phyloP scores from a whole-genome alignment of 768 basidiomycete species.

The Lactarius indigo region DNA sequence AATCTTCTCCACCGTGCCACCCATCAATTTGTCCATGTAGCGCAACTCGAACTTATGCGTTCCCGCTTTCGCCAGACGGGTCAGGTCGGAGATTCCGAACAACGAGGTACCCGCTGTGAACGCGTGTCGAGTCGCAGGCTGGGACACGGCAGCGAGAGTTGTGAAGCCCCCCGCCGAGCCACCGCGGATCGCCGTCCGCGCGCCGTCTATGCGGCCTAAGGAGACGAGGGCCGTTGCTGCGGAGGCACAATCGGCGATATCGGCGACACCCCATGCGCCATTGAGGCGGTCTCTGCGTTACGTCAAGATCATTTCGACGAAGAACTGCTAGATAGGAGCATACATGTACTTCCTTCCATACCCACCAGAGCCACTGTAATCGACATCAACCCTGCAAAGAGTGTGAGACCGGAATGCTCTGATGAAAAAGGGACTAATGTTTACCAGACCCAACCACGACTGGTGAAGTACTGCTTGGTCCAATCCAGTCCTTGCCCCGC shows the following conservation, averaged over 20 bases:
- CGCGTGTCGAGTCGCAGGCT: slow-evolving; percentile 35
- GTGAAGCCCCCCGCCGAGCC: slow-evolving; percentile 75
- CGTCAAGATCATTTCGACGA: background rate
- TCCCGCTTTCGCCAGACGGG: slow-evolving; percentile 45
- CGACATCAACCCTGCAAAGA: slow-evolving; percentile 59
- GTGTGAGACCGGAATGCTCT: slow-evolving; percentile 19
- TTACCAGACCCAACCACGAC: slow-evolving; percentile 55
- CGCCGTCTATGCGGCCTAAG: slow-evolving; percentile 55
- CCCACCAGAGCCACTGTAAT: slow-evolving; percentile 72
- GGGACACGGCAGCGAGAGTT: slow-evolving; percentile 46
- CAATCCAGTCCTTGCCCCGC: slow-evolving; percentile 47
- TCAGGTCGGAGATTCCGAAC: slow-evolving; percentile 70
- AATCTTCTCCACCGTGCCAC: slow-evolving; percentile 50
- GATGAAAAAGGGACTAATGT: background rate
- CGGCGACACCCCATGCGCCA: slow-evolving; percentile 70
- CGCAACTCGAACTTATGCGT: slow-evolving; percentile 71
- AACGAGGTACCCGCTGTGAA: slow-evolving; percentile 62
- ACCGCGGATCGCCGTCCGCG: slow-evolving; percentile 67
- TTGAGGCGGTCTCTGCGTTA: slow-evolving; percentile 46
- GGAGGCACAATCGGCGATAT: slow-evolving; percentile 62
- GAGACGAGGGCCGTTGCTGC: slow-evolving; percentile 49
- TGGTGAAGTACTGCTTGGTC: slow-evolving; percentile 33
- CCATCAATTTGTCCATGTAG: slow-evolving; percentile 61
- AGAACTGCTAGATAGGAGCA: slow-evolving; percentile 14
- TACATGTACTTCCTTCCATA: slow-evolving; percentile 67